Percentiles rank a stretch among this genome's conserved stretches.
Conservation (phyloP, 2,329 filamentous ascomycete species). For the Hymenoscyphus scutula region DNA sequence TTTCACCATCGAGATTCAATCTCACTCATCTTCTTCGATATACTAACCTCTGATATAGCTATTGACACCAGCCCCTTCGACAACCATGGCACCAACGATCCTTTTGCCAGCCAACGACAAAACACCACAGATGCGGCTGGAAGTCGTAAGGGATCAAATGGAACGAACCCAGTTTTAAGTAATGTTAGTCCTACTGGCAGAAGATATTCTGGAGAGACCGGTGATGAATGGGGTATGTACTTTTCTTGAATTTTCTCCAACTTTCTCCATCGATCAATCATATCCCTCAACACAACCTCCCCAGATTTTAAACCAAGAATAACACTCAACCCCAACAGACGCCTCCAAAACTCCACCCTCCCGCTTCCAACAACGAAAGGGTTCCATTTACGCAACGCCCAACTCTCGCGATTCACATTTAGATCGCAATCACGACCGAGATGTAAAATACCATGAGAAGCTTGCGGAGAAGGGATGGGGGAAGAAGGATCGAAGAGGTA, state of each 20-base stretch:
- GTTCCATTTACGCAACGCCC: conserved; percentile 66
- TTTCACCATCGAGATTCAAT: background rate
- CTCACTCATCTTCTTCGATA: background rate
- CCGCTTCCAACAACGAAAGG: conserved; percentile 68
- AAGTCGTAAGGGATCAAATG: background rate
- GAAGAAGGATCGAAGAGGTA: conserved; percentile 9
- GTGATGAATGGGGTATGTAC: conserved; percentile 17
- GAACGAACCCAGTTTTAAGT: background rate
- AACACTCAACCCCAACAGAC: conserved; percentile 42
- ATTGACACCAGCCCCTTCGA: background rate
- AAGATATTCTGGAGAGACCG: conserved; percentile 6
- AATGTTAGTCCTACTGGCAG: background rate
- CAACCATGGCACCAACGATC: conserved; percentile 3
- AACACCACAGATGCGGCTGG: background rate
- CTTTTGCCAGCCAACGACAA: background rate
- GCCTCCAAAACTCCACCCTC: conserved; percentile 65
- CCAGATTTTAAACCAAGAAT: background rate
- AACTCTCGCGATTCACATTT: conserved; percentile 63
- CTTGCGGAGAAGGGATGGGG: conserved; percentile 47
- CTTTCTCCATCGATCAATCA: background rate
- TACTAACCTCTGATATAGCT: conserved; percentile 1
- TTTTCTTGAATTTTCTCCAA: background rate
- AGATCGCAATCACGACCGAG: conserved; percentile 52
- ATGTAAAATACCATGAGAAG: conserved; percentile 58
- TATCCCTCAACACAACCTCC: background rate